Evolutionary conservation across 2,329 filamentous ascomycete species (phyloP).

Genomic region (Alternaria sp.): DNA sequence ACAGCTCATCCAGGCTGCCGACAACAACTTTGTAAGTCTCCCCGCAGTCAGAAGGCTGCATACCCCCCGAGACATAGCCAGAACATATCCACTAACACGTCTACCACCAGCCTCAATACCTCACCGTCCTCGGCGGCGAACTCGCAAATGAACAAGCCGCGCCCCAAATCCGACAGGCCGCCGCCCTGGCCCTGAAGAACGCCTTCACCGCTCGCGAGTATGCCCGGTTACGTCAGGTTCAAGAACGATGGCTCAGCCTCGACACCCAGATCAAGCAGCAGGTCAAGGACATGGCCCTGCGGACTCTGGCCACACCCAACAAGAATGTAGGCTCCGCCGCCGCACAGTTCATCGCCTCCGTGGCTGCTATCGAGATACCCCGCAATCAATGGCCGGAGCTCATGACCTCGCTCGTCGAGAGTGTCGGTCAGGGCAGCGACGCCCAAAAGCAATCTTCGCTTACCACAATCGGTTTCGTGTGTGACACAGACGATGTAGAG

Average conservation of each 20-base stretch:
- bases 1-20: slow-evolving; percentile 89
- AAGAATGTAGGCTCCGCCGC: slow-evolving; percentile 84
- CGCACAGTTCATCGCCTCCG: slow-evolving; percentile 93
- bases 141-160: slow-evolving; percentile 88
- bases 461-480: slow-evolving; percentile 97
- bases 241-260: slow-evolving; percentile 89
- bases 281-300: slow-evolving; percentile 89
- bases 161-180: slow-evolving; percentile 86
- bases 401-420: slow-evolving; percentile 87
- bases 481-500: slow-evolving; percentile 90
- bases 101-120: slow-evolving; percentile 76
- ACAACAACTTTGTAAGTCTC: slow-evolving; percentile 88
- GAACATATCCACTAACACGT: slow-evolving; percentile 40
- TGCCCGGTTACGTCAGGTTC: slow-evolving; percentile 83
- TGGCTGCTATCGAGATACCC: slow-evolving; percentile 93
- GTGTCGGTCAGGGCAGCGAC: slow-evolving; percentile 84
- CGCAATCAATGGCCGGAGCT: slow-evolving; percentile 92
- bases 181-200: slow-evolving; percentile 97
- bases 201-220: slow-evolving; percentile 94
- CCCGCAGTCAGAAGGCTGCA: slow-evolving; percentile 30
- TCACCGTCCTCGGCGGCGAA: slow-evolving; percentile 83
- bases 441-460: slow-evolving; percentile 94
- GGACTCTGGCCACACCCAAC: slow-evolving; percentile 82
- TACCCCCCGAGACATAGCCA: slow-evolving; percentile 7
- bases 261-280: slow-evolving; percentile 81